Evolutionary conservation across 2,329 filamentous ascomycete genomes (phyloP), one percentile per base, ranked within the genome.

Genomic region (Colletotrichum limetticola): DNA sequence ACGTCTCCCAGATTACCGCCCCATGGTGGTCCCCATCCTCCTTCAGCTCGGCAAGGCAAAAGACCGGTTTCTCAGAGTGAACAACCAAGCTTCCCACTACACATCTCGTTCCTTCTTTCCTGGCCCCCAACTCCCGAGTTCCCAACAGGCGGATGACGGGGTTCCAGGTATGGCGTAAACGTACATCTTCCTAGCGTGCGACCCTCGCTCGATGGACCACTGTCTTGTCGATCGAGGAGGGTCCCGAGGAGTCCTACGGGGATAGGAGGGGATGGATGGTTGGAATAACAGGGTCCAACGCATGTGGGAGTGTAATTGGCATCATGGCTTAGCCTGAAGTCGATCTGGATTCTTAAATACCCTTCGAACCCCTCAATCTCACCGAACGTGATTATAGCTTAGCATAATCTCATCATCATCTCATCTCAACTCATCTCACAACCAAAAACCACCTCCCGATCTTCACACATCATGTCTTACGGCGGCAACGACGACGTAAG

Each of bases 381-480:
- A 22, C 22, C 22, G 12, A 24, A 19, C 49, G 9, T 35, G 3
- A 8, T 22, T 6, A 49, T 12, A 14, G n/a, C 35, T 46, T 60
- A 37, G 46, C 46, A 60, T 52, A 60, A 65, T 60, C 70, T 60
- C 53, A 49, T 55, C 32, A 16, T 35, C 57, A 42, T 56, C 24
- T 24, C 19, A 42, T 55, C 24, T 30, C 19, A 72, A 24, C 30
- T 59, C 32, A 63, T 8, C 26, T 55, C 14, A 24, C 12, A 66
- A 30, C n/a, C 55, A n/a, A 30, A 14, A 61, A 4, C 56, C 5
- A 42, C 42, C 42, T 22, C 8, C 7, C 5, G 30, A 32, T 26
- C 19, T 28, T 11, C 37, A 57, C 11, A 53, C 14, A 74, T 42
- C 67, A 86, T 88, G 86, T 88, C 86, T 83, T 86, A 85, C 83